phyloP scores from a whole-genome alignment of 495 filamentous ascomycete species.

The Astrothelium subdiscretum region DNA sequence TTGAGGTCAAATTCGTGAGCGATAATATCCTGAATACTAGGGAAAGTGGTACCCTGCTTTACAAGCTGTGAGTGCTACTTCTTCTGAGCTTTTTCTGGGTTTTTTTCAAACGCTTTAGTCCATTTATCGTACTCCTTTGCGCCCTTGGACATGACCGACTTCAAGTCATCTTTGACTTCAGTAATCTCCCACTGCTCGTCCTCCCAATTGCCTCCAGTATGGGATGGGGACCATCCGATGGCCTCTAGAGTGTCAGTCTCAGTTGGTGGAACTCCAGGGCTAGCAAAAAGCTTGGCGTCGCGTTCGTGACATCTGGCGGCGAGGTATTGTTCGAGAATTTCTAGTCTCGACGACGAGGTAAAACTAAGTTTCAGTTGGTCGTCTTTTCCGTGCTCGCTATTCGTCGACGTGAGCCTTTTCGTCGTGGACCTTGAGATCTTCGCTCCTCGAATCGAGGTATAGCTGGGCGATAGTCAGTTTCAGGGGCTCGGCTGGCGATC shows the following conservation, averaged over 20 bases:
- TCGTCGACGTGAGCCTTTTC: slow-evolving; percentile 20
- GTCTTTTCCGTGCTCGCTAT: slow-evolving; percentile 6
- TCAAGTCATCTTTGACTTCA: slow-evolving; percentile 30
- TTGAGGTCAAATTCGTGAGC: background rate
- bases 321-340: slow-evolving; percentile 23
- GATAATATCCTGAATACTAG: background rate
- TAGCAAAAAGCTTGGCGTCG: slow-evolving; percentile 18
- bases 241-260: slow-evolving; percentile 28
- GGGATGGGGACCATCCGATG: slow-evolving; percentile 29
- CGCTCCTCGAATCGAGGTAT: slow-evolving; percentile 28
- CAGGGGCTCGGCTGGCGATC: background rate
- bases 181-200: slow-evolving; percentile 30
- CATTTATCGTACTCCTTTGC: slow-evolving; percentile 29
- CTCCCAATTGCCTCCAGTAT: slow-evolving; percentile 27
- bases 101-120: slow-evolving; percentile 27
- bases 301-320: slow-evolving; percentile 18
- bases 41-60: background rate
- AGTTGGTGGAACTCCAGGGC: slow-evolving; percentile 15
- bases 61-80: no score
- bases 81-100: slow-evolving; percentile 27
- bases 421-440: slow-evolving; percentile 23
- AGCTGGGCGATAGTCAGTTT: slow-evolving; percentile 1
- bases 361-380: slow-evolving; percentile 22
- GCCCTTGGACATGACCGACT: slow-evolving; percentile 25
- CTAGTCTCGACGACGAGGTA: slow-evolving; percentile 22